Percentiles rank a stretch among this genome's conserved stretches.
Evolutionary conservation across 1,284 basidiomycete genomes (phyloP).

Genomic region (Bondarzewia mesenterica): DNA sequence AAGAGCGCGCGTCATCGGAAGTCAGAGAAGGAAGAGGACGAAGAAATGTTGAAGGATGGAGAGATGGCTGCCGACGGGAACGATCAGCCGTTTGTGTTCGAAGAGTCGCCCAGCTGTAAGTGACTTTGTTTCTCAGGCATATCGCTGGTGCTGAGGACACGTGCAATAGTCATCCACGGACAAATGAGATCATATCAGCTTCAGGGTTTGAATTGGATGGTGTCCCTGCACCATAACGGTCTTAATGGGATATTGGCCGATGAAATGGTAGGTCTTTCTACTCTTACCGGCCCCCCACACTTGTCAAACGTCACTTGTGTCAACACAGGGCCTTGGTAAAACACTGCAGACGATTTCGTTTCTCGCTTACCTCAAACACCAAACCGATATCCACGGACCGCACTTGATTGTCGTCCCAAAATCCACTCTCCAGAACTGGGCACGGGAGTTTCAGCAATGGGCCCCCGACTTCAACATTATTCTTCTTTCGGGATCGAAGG

Average conservation of each 20-base stretch:
- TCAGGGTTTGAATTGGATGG: constrained; percentile 98
- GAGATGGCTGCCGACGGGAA: constrained; percentile 74
- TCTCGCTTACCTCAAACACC: constrained; percentile 90
- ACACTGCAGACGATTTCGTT: constrained; percentile 98
- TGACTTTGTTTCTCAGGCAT: no score
- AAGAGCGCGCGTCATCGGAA: constrained; percentile 83
- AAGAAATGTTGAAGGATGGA: constrained; percentile 85
- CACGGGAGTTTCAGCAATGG: constrained; percentile 90
- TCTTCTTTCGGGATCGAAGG: constrained; percentile 81
- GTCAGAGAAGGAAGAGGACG: constrained; percentile 97
- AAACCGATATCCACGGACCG: constrained; percentile 70
- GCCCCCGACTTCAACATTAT: constrained; percentile 84
- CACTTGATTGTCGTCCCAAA: constrained; percentile 97
- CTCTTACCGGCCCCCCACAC: not conserved
- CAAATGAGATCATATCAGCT: constrained; percentile 92
- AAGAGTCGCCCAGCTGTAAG: constrained; percentile 85
- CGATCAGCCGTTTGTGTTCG: constrained; percentile 86
- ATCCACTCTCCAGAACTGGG: constrained; percentile 96
- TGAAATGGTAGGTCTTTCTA: constrained; percentile 66
- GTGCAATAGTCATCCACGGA: constrained; percentile 70
- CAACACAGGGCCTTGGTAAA: constrained; percentile 85
- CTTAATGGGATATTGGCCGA: constrained; percentile 92
- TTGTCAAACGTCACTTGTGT: constrained; percentile 5
- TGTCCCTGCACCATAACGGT: constrained; percentile 86
- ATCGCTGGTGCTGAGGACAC: constrained; percentile 1